Percentiles rank a stretch among this genome's conserved stretches.
phyloP scores from a whole-genome alignment of 2,329 filamentous ascomycete species.

The Simplicillium sp. region DNA sequence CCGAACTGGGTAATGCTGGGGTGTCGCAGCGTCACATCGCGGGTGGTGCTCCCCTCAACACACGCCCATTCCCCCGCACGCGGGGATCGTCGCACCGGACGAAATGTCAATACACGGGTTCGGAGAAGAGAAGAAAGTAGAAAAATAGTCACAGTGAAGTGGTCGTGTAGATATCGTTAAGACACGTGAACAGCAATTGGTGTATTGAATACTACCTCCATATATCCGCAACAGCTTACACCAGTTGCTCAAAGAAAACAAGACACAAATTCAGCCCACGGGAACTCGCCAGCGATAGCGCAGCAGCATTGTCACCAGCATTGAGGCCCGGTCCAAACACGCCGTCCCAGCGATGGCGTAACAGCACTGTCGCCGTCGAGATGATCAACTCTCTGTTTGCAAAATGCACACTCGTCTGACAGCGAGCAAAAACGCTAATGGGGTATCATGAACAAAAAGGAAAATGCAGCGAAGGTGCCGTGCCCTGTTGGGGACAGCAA shows the following conservation, averaged over 20 bases:
- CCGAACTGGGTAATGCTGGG: too few species aligned
- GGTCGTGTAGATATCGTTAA: too few species aligned
- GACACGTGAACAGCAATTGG: too few species aligned
- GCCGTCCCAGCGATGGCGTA: constrained; percentile 48
- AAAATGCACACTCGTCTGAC: constrained; percentile 27
- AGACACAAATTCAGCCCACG: constrained; percentile 28
- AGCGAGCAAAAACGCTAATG: constrained; percentile 34
- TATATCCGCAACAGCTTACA: neutral
- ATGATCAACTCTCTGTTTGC: constrained; percentile 9
- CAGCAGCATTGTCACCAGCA: constrained; percentile 40
- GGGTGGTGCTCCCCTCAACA: too few species aligned
- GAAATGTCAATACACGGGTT: too few species aligned
- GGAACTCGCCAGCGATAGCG: constrained; percentile 42
- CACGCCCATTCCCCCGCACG: too few species aligned
- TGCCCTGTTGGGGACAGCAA: constrained; percentile 20
- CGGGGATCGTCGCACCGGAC: too few species aligned
- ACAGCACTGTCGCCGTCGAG: constrained; percentile 46
- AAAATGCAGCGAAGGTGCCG: constrained; percentile 14
- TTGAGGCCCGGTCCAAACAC: constrained; percentile 37
- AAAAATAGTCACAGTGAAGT: too few species aligned
- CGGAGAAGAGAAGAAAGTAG: too few species aligned
- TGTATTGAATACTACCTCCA: neutral
- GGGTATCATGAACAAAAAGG: constrained; percentile 28
- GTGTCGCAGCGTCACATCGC: neutral
- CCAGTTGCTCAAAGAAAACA: constrained; percentile 4